Evolutionary conservation across 2,329 filamentous ascomycete species (phyloP).

Genomic region (Colletotrichum ledebouriae): DNA sequence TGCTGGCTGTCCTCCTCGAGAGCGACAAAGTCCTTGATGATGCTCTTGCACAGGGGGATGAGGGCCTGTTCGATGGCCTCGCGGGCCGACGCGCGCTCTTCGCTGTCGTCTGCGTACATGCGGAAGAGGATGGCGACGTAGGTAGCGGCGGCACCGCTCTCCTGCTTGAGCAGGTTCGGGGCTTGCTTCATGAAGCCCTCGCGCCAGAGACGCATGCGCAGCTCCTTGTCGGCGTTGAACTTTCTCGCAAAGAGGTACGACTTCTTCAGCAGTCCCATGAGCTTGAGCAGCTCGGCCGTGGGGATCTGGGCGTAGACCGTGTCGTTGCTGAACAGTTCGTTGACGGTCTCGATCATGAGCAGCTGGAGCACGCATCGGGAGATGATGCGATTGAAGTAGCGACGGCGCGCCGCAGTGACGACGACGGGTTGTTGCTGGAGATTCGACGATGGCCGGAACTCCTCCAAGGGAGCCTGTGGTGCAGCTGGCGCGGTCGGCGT

Average conservation of each 20-base stretch:
- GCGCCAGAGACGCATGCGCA: conserved; percentile 93
- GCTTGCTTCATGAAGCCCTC: conserved; percentile 99
- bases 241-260: conserved; percentile 96
- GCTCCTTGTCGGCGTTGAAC: conserved; percentile 97
- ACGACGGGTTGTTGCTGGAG: conserved; percentile 90
- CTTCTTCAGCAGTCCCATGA: conserved; percentile 96
- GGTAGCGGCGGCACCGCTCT: conserved; percentile 90
- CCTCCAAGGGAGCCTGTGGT: conserved; percentile 74
- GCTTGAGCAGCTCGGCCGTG: conserved; percentile 85
- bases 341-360: conserved; percentile 99
- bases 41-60: conserved; percentile 94
- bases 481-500: conserved; percentile 48
- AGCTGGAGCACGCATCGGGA: conserved; percentile 97
- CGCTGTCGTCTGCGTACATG: conserved; percentile 93
- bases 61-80: conserved; percentile 90
- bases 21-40: conserved; percentile 85
- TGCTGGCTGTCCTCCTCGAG: conserved; percentile 98
- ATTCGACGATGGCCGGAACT: conserved; percentile 83
- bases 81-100: conserved; percentile 83
- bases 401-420: conserved; percentile 90
- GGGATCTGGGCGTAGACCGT: conserved; percentile 94
- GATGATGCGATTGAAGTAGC: conserved; percentile 99
- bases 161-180: conserved; percentile 96
- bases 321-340: conserved; percentile 98
- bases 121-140: conserved; percentile 96